phyloP scores from a whole-genome alignment of 495 filamentous ascomycete genomes.

The Neurospora sp. region DNA sequence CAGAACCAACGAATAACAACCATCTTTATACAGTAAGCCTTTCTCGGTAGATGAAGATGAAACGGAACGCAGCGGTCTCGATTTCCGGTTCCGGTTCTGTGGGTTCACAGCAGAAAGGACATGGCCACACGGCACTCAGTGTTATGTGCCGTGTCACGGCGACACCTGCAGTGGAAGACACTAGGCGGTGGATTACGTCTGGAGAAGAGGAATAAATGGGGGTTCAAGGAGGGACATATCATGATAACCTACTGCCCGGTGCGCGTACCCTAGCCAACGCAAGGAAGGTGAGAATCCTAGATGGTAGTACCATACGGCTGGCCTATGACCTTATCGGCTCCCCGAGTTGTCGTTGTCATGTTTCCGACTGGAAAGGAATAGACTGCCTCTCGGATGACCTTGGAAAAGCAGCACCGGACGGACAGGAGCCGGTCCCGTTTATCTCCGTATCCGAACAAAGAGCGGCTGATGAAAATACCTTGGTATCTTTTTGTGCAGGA shows the following conservation, averaged over 20 bases:
- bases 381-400: background rate
- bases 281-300: background rate
- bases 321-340: background rate
- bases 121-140: background rate
- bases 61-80: background rate
- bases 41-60: background rate
- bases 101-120: background rate
- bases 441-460: background rate
- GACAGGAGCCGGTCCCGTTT: background rate
- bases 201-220: background rate
- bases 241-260: background rate
- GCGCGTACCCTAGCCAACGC: background rate
- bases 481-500: no score
- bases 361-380: background rate
- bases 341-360: background rate
- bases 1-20: background rate
- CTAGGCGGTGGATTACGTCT: background rate
- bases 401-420: background rate
- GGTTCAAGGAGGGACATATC: background rate
- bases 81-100: background rate
- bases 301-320: background rate
- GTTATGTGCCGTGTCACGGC: background rate
- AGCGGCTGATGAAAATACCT: background rate
- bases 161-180: background rate
- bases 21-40: background rate